Evolutionary conservation across 768 basidiomycete genomes (phyloP), one percentile per base, ranked within the genome.

Genomic region (Cytidiella melzeri): DNA sequence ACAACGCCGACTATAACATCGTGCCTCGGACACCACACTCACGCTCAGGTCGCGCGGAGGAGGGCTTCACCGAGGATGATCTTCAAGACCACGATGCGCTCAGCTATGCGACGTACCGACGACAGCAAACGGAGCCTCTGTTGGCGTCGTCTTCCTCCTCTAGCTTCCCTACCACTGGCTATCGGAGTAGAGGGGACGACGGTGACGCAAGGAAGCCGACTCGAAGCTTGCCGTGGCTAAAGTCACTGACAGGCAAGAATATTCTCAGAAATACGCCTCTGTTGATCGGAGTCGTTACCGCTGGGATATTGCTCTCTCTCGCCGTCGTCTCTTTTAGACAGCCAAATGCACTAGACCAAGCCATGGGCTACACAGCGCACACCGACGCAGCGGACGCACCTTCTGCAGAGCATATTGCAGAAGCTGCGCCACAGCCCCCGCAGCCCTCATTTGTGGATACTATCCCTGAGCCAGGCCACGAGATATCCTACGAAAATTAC

Each of bases 1-100:
- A 48, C 1, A 42, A 47, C 3, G 54, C 56, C 3, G 52, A 59
- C 21, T 77, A 24, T 43, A 60, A 58, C 46, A 56, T 70, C 28
- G 82, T 80, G 15, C 82, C 82, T 2, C 70, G 82, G 48, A 83
- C 82, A 24, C 81, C 82, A 45, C 81, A 77, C 62, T 78, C 79
- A 28, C 77, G 77, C 53, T 71, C 79, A 37, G 81, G 79, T 43
- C 71, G 73, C 59, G 73, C 73, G 43, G 78, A 82, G 58, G 77
- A 79, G 58, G 75, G 69, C 7, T 72, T 73, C 59, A 70, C 71
- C 7, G 73, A 73, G 41, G 58, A 69, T n/a, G 78, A 80, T 49
- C 67, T 77, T 12, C 65, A 73, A 19, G 48, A 59, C 37, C 61
- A 58, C 19, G 66, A 69, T 36, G 69, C 72, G 19, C 64, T 66